A percentile compares a stretch with the other conserved stretches of the same genome.
Conservation (phyloP, 1,284 basidiomycete genomes). For the Waitea zeae region DNA sequence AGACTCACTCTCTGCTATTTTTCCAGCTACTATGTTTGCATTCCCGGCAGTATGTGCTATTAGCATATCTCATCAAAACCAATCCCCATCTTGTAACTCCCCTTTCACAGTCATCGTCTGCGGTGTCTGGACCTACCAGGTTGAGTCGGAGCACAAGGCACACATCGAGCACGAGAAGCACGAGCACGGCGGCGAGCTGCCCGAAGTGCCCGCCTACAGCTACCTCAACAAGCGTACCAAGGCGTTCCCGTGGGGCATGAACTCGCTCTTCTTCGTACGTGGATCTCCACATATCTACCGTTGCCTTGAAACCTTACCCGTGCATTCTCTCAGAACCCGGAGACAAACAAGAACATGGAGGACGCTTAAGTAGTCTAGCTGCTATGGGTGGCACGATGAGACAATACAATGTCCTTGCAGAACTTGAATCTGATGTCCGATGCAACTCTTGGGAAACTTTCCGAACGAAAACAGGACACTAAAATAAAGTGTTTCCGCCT, state of each 20-base stretch:
- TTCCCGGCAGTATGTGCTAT: conserved; percentile 45
- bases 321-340: conserved; percentile 5
- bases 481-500: too few relatives aligned
- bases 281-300: conserved; percentile 11
- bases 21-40: conserved; percentile 52
- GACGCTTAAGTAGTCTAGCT: not conserved
- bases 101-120: conserved; percentile 36
- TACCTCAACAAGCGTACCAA: conserved; percentile 62
- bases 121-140: conserved; percentile 56
- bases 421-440: too few relatives aligned
- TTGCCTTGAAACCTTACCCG: not conserved
- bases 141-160: conserved; percentile 56
- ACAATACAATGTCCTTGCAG: too few relatives aligned
- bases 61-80: conserved; percentile 1
- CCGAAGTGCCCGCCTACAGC: conserved; percentile 53
- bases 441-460: too few relatives aligned
- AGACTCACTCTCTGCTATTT: conserved; percentile 2
- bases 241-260: conserved; percentile 71
- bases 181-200: conserved; percentile 61
- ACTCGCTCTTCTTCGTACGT: conserved; percentile 74
- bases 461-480: too few relatives aligned
- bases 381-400: too few relatives aligned
- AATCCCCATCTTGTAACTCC: conserved; percentile 4
- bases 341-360: conserved; percentile 48
- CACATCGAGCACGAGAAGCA: conserved; percentile 57